phyloP scores from a whole-genome alignment of 441 rosid genomes.

The Adansonia madagascariensis region DNA sequence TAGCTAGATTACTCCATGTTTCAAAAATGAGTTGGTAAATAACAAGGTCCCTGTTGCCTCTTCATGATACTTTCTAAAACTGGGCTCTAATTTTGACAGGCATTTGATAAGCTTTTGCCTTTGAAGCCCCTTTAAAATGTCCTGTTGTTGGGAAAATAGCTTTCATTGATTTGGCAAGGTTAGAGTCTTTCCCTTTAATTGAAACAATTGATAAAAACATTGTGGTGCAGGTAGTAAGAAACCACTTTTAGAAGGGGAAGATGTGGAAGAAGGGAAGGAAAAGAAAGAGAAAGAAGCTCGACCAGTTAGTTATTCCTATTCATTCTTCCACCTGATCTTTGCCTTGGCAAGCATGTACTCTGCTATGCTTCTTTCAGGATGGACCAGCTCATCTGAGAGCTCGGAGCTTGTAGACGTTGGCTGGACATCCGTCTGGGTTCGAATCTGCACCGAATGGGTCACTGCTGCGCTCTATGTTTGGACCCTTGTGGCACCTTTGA shows the following conservation, averaged over 20 bases:
- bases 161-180: too few species aligned
- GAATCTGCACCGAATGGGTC: constrained; percentile 87
- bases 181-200: too few species aligned
- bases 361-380: constrained; percentile 93
- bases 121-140: too few species aligned
- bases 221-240: constrained; percentile 52
- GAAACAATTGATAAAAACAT: constrained; percentile 8
- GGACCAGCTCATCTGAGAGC: constrained; percentile 81
- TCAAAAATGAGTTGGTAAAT: too few species aligned
- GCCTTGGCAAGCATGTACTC: constrained; percentile 98
- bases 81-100: too few species aligned
- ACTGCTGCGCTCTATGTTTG: constrained; percentile 80
- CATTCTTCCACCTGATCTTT: constrained; percentile 92
- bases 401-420: constrained; percentile 84
- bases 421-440: constrained; percentile 98
- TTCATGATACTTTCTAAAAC: too few species aligned
- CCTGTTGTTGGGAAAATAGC: too few species aligned
- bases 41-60: too few species aligned
- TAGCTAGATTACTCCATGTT: too few species aligned
- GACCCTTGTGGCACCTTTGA: constrained; percentile 76
- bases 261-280: constrained; percentile 65
- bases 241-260: constrained; percentile 64
- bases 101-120: too few species aligned
- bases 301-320: constrained; percentile 82
- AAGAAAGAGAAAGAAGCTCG: constrained; percentile 57